Conservation (phyloP, 768 basidiomycete species). For the Rhodotorula graminis region DNA sequence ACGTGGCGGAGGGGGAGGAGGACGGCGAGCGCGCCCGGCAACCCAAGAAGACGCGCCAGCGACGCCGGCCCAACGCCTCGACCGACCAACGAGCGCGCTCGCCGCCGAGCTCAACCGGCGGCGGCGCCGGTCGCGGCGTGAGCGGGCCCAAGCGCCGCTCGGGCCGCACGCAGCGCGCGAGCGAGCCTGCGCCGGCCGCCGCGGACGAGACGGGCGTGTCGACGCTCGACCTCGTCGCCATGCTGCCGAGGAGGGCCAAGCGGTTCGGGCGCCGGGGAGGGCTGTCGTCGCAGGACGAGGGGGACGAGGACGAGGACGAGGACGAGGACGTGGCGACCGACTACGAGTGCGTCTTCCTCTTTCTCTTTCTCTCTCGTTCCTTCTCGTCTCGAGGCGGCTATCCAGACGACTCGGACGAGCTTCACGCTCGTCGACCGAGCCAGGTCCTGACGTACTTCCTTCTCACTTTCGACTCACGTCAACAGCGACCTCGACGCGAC, state of each 20-base stretch:
- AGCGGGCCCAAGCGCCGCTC: background rate
- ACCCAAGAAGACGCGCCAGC: no score
- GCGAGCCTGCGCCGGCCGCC: background rate
- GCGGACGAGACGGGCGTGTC: constrained; percentile 5
- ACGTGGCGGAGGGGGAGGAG: no score
- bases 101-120: no score
- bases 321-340: constrained; percentile 15
- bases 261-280: background rate
- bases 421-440: no score
- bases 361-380: no score
- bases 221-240: background rate
- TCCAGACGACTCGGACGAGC: no score
- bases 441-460: no score
- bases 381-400: no score
- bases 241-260: constrained; percentile 15
- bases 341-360: constrained; percentile 20
- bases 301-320: background rate
- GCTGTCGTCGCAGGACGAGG: background rate
- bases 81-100: no score
- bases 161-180: background rate
- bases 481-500: background rate
- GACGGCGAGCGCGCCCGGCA: no score
- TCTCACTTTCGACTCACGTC: background rate
- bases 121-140: no score
- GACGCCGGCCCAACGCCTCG: no score